phyloP scores from a whole-genome alignment of 2,329 filamentous ascomycete genomes.

The Botrytis fabae region DNA sequence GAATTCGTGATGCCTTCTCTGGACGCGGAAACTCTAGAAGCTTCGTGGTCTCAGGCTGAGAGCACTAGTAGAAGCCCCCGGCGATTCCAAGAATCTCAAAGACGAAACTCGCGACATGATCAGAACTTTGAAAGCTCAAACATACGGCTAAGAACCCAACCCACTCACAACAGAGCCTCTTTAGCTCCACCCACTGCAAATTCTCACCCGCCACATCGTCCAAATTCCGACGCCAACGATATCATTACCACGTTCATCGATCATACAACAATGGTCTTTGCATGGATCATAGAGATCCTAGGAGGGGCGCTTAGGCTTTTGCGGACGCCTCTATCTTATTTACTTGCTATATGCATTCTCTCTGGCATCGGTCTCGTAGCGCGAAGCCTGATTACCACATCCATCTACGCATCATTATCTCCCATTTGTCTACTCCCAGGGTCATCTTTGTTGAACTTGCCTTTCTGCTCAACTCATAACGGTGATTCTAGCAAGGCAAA shows the following conservation, averaged over 20 bases:
- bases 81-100: constrained; percentile 30
- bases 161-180: neutral
- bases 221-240: constrained; percentile 22
- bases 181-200: neutral
- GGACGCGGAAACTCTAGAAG: constrained; percentile 37
- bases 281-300: constrained; percentile 57
- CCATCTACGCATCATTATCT: constrained; percentile 61
- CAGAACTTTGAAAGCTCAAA: constrained; percentile 31
- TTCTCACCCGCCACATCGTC: neutral
- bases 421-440: constrained; percentile 72
- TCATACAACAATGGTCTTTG: constrained; percentile 34
- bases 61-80: constrained; percentile 23
- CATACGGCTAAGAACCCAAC: constrained; percentile 28
- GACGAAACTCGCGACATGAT: constrained; percentile 28
- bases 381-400: constrained; percentile 62
- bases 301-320: constrained; percentile 60
- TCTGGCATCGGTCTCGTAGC: constrained; percentile 59
- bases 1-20: constrained; percentile 41
- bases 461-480: constrained; percentile 56
- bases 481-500: constrained; percentile 30
- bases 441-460: constrained; percentile 58
- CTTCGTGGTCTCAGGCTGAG: constrained; percentile 33
- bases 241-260: constrained; percentile 25
- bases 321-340: constrained; percentile 63
- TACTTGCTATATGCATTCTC: constrained; percentile 61